A percentile compares a stretch with the other conserved stretches of the same genome.
Conservation (phyloP, 495 filamentous ascomycete species). For the Aspergillus bridgeri region DNA sequence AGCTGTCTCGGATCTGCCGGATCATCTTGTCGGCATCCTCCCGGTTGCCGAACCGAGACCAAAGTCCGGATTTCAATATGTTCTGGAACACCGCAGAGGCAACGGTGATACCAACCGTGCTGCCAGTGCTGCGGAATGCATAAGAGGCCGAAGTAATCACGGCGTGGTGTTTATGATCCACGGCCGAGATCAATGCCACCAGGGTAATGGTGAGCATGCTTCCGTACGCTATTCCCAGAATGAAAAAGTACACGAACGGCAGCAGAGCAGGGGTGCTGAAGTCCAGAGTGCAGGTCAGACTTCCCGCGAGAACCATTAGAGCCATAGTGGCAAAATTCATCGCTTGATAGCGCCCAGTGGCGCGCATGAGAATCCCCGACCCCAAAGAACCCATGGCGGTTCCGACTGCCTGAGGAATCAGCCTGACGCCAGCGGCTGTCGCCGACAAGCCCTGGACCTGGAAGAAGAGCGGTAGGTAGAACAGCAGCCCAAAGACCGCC, state of each 20-base stretch:
- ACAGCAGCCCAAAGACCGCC: conserved; percentile 53
- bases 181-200: conserved; percentile 74
- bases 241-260: conserved; percentile 64
- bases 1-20: conserved; percentile 62
- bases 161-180: conserved; percentile 79
- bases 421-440: conserved; percentile 64
- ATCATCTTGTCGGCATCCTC: conserved; percentile 68
- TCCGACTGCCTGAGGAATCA: conserved; percentile 66
- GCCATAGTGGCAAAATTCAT: conserved; percentile 54
- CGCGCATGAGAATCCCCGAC: conserved; percentile 71
- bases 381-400: conserved; percentile 68
- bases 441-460: conserved; percentile 70
- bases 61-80: conserved; percentile 52
- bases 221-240: conserved; percentile 68
- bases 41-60: conserved; percentile 62
- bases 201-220: conserved; percentile 77
- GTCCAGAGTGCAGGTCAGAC: conserved; percentile 51
- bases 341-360: conserved; percentile 65
- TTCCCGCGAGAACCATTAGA: conserved; percentile 49
- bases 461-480: conserved; percentile 81
- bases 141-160: conserved; percentile 82
- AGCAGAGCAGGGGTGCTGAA: conserved; percentile 57
- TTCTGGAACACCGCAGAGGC: conserved; percentile 82
- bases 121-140: conserved; percentile 76
- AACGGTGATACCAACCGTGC: conserved; percentile 77